These are phyloP conservation scores for Ophiostoma sp. DNA, from an alignment of 2,329 filamentous ascomycete species.

Conservation along the genomic window DNA sequence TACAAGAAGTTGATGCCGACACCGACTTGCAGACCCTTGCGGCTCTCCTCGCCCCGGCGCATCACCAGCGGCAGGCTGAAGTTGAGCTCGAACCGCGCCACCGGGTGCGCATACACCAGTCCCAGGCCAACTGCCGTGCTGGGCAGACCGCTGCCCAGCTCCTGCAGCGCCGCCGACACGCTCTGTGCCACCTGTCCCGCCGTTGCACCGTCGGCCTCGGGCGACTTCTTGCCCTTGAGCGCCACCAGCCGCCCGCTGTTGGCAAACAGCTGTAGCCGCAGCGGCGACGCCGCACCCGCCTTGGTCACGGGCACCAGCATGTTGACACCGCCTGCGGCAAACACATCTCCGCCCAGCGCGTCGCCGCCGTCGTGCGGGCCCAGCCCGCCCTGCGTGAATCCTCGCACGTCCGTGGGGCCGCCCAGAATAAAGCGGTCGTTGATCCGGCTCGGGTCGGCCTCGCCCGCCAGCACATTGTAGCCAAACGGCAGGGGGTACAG, in stretches of 20 bases:
- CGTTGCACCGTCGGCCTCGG: slow-evolving; percentile 37
- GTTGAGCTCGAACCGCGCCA: slow-evolving; percentile 91
- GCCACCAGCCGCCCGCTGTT: slow-evolving; percentile 84
- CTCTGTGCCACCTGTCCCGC: slow-evolving; percentile 45
- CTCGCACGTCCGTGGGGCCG: slow-evolving; percentile 88
- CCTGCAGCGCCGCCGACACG: slow-evolving; percentile 58
- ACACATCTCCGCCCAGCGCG: slow-evolving; percentile 85
- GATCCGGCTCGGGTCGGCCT: slow-evolving; percentile 65
- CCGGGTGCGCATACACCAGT: slow-evolving; percentile 88
- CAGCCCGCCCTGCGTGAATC: slow-evolving; percentile 83
- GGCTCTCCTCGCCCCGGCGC: slow-evolving; percentile 75
- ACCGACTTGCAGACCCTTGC: slow-evolving; percentile 92
- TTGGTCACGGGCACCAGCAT: slow-evolving; percentile 79
- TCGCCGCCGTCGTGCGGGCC: slow-evolving; percentile 83
- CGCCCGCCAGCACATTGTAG: slow-evolving; percentile 44
- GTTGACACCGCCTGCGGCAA: slow-evolving; percentile 81
- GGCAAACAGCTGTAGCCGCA: slow-evolving; percentile 84
- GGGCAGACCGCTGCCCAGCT: slow-evolving; percentile 69
- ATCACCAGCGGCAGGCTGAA: slow-evolving; percentile 82
- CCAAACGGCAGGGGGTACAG: slow-evolving; percentile 74
- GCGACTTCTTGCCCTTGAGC: slow-evolving; percentile 51
- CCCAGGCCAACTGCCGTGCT: slow-evolving; percentile 84
- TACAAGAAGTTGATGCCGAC: slow-evolving; percentile 95
- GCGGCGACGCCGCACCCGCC: slow-evolving; percentile 72
- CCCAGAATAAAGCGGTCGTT: slow-evolving; percentile 95